Evolutionary conservation across 2,329 filamentous ascomycete species (phyloP).

Genomic region (Chaetomiaceae sp.): DNA sequence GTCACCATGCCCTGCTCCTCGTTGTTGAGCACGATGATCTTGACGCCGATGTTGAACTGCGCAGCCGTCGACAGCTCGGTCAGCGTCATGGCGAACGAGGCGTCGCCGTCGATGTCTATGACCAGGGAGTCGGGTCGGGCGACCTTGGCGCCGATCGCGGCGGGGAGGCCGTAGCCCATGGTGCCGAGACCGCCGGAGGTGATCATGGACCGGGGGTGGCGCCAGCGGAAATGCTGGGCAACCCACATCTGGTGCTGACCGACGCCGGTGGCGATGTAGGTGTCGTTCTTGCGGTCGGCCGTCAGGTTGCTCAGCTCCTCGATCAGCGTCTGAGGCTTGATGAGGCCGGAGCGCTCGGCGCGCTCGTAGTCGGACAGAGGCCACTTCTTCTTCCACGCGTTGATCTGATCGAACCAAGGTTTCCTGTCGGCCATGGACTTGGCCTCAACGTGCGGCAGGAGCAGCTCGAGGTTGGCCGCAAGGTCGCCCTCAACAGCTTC

Average conservation of each 20-base stretch:
- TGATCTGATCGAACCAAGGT: conserved; percentile 87
- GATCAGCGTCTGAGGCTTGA: conserved; percentile 93
- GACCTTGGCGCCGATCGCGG: conserved; percentile 93
- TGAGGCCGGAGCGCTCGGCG: conserved; percentile 66
- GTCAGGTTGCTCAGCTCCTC: conserved; percentile 84
- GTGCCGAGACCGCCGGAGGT: conserved; percentile 92
- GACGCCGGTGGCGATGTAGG: conserved; percentile 87
- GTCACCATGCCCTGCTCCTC: conserved; percentile 99
- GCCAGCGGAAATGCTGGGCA: conserved; percentile 94
- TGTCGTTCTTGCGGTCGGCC: conserved; percentile 70
- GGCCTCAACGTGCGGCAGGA: conserved; percentile 65
- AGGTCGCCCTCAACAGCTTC: conserved; percentile 95
- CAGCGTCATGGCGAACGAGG: conserved; percentile 98
- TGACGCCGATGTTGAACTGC: conserved; percentile 95
- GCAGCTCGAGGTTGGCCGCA: conserved; percentile 64
- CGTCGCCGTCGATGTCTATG: conserved; percentile 94
- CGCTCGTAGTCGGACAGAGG: conserved; percentile 77
- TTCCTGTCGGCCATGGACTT: conserved; percentile 59
- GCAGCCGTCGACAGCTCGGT: conserved; percentile 89
- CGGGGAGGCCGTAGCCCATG: conserved; percentile 93
- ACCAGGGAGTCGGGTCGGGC: conserved; percentile 70
- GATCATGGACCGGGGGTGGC: conserved; percentile 85
- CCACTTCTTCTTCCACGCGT: conserved; percentile 85
- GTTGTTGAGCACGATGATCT: conserved; percentile 92
- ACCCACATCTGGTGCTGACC: conserved; percentile 99